Percentiles rank a stretch among this genome's conserved stretches.
These are phyloP conservation scores for Setaria italica DNA, from an alignment of 202 grass and related monocot genomes.

Conservation along the genomic window DNA sequence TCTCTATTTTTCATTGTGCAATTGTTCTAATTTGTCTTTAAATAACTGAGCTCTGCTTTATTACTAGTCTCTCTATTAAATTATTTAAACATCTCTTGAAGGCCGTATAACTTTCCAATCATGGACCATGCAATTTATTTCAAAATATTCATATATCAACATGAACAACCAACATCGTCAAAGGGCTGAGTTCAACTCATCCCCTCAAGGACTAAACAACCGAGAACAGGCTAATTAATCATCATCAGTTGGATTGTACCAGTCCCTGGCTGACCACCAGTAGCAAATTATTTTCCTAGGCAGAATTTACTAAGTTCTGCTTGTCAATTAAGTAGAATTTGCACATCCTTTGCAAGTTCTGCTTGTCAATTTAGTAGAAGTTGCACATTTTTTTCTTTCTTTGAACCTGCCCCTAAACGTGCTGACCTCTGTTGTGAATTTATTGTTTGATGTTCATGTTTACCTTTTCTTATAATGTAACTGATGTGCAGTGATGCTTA, in stretches of 20 bases:
- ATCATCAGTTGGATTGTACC: background rate
- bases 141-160: background rate
- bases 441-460: background rate
- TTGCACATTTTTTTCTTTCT: background rate
- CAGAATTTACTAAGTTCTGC: background rate
- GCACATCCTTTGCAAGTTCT: background rate
- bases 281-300: background rate
- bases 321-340: background rate
- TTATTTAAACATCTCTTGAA: background rate
- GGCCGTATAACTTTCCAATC: background rate
- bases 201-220: background rate
- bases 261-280: background rate
- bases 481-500: background rate
- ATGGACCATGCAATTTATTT: background rate
- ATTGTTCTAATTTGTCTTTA: background rate
- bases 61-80: background rate
- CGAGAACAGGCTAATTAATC: background rate
- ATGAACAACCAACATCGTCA: constrained; percentile 4
- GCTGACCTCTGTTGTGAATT: constrained; percentile 4
- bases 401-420: background rate
- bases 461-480: background rate
- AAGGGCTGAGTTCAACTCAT: constrained; percentile 4
- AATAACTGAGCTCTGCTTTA: background rate
- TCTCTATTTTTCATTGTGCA: background rate
- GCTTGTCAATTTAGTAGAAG: background rate